Evolutionary conservation across 179 eudicot species (phyloP), one percentile per base, ranked within the genome.

Genomic region (Nepenthes alata): DNA sequence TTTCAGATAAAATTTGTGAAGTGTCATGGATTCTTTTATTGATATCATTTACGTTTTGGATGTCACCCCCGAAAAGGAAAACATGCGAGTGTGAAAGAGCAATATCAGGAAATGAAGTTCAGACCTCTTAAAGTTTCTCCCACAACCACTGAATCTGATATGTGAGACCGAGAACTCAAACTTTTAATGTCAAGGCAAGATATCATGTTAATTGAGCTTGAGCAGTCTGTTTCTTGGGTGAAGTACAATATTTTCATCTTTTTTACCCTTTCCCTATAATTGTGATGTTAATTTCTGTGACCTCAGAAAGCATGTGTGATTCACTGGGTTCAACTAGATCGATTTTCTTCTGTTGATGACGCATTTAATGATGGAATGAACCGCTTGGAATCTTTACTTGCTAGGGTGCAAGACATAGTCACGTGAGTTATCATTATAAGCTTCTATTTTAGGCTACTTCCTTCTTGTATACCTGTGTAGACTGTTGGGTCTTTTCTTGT

Each of bases 301-400:
- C 68, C 25, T 57, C 81, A 91, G 98, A 91, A 84, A 88, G 91
- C 80, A 25, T 77, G 75, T 73, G 89, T 84, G 67, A 87, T 90
- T 70, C 97, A 90, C 39, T 90, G 97, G 97, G 97, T 87, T 77
- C 82, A 74, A 45, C 45, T 87, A 67, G 95, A 87, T 61, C 86
- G 52, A 54, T 90, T 69, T 73, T 75, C 89, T 47, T 81, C 95
- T 14, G 78, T 76, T 38, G 93, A 90, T 65, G 91, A 85, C 62
- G 97, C 97, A 48, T 81, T 59, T 63, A 72, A 78, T 55, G 83
- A 87, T 75, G 97, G 97, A 60, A 75, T 73, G 74, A 65, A 71
- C 15, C 77, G 83, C 61, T 79, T 90, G 72, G 84, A 85, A 14
- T 62, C 74, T 51, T 62, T 85, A 64, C 36, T 87, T 63, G 83